phyloP scores from a whole-genome alignment of 2,329 filamentous ascomycete genomes.

The Diplodia intermedia region DNA sequence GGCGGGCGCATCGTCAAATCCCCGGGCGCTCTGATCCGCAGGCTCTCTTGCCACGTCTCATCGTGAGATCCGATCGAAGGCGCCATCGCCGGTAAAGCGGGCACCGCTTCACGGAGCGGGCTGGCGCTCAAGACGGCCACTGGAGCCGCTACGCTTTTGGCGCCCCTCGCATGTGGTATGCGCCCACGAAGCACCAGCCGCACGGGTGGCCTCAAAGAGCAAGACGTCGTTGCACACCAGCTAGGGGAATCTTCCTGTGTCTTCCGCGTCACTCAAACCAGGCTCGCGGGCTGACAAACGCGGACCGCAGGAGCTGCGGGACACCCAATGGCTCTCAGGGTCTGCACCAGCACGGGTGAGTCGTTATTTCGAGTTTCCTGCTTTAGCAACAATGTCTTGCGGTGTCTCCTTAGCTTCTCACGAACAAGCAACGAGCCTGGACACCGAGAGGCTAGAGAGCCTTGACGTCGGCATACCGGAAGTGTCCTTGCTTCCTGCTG shows the following conservation, averaged over 20 bases:
- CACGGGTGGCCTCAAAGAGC: constrained; percentile 31
- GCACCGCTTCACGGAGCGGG: constrained; percentile 15
- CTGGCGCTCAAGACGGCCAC: constrained; percentile 21
- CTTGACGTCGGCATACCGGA: constrained; percentile 13
- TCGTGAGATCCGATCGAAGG: constrained; percentile 21
- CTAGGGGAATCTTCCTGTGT: constrained; percentile 32
- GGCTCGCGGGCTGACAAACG: constrained; percentile 32
- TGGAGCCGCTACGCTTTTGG: constrained; percentile 31
- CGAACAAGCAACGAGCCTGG: constrained; percentile 1
- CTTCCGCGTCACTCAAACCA: constrained; percentile 32
- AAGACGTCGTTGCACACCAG: constrained; percentile 32
- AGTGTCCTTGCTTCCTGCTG: constrained; percentile 31
- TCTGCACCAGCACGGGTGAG: constrained; percentile 26
- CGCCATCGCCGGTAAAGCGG: constrained; percentile 6
- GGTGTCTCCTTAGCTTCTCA: constrained; percentile 16
- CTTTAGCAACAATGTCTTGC: constrained; percentile 32
- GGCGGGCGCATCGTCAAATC: constrained; percentile 23
- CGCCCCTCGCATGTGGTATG: constrained; percentile 33
- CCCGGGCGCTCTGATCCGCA: constrained; percentile 25
- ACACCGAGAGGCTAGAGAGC: constrained; percentile 13
- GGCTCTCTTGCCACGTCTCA: constrained; percentile 23
- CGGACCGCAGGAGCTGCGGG: constrained; percentile 27
- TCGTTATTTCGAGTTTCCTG: constrained; percentile 26
- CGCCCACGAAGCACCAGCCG: constrained; percentile 33
- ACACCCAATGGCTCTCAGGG: constrained; percentile 33